Evolutionary conservation across 2,329 filamentous ascomycete species (phyloP).

Genomic region (Hypoxylon sp.): DNA sequence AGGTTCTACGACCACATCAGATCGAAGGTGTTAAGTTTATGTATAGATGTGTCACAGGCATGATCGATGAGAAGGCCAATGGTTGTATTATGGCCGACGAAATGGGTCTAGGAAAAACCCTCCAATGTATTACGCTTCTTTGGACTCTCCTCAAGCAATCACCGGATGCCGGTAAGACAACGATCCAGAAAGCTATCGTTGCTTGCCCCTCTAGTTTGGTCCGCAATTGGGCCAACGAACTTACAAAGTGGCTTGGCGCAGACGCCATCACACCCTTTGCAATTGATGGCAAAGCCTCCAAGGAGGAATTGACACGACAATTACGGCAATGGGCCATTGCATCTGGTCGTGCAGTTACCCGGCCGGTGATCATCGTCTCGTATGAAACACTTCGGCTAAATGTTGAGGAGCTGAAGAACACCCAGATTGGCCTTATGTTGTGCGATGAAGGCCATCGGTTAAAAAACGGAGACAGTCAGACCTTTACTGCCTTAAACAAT

Average conservation of each 20-base stretch:
- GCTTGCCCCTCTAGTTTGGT: constrained; percentile 97
- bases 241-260: constrained; percentile 95
- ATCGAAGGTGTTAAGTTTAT: constrained; percentile 98
- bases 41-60: constrained; percentile 93
- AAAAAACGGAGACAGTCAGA: constrained; percentile 97
- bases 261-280: constrained; percentile 94
- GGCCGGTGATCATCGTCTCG: constrained; percentile 96
- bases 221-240: constrained; percentile 97
- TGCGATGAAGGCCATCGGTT: constrained; percentile 97
- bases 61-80: constrained; percentile 93
- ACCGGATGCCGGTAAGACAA: constrained; percentile 91
- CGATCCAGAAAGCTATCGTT: constrained; percentile 96
- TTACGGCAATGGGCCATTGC: constrained; percentile 96
- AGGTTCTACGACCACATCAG: constrained; percentile 95
- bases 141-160: constrained; percentile 98
- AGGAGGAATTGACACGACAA: constrained; percentile 91
- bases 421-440: constrained; percentile 90
- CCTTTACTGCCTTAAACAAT: constrained; percentile 90
- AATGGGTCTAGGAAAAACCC: constrained; percentile 97
- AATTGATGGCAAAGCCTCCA: constrained; percentile 95
- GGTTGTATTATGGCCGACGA: constrained; percentile 99
- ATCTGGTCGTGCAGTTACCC: constrained; percentile 87
- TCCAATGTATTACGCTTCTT: constrained; percentile 96
- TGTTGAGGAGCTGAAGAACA: constrained; percentile 89
- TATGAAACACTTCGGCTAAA: constrained; percentile 96